Evolutionary conservation across 202 grass and related monocot genomes (phyloP).

Genomic region (Schoenoplectus triqueter): DNA sequence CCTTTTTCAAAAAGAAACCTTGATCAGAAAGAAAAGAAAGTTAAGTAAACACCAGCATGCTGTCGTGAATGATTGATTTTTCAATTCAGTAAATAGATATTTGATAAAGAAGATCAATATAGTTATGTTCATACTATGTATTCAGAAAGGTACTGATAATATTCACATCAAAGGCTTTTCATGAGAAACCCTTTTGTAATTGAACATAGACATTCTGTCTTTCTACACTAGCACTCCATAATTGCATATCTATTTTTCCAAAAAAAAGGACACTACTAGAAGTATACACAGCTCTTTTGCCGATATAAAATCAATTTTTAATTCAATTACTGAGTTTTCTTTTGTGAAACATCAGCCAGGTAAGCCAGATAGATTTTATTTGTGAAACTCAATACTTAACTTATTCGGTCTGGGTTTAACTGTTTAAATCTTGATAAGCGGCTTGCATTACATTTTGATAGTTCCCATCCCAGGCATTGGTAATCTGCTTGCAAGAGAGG

Average conservation of each 20-base stretch:
- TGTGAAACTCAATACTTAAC: background rate
- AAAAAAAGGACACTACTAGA: background rate
- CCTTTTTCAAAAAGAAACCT: background rate
- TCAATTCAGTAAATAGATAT: too few relatives aligned
- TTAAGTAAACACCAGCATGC: background rate
- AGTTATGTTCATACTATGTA: slow-evolving; percentile 20
- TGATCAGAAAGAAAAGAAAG: background rate
- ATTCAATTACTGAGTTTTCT: background rate
- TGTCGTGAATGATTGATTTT: background rate
- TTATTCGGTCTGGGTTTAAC: slow-evolving; percentile 35
- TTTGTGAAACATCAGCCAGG: slow-evolving; percentile 15
- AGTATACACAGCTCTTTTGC: slow-evolving; percentile 4
- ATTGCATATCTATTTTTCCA: background rate
- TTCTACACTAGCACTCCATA: slow-evolving; percentile 20
- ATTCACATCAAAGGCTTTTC: slow-evolving; percentile 18
- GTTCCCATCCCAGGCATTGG: slow-evolving; percentile 60
- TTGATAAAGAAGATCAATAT: background rate
- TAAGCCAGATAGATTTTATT: slow-evolving; percentile 16
- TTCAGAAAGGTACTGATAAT: background rate
- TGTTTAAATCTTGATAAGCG: slow-evolving; percentile 53
- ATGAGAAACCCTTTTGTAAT: slow-evolving; percentile 5
- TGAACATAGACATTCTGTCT: background rate
- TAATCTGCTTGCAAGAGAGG: slow-evolving; percentile 48
- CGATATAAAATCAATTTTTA: background rate
- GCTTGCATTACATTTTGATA: slow-evolving; percentile 54